Evolutionary conservation across 305 asterid species (phyloP), one percentile per base, ranked within the genome.

Genomic region (Striga hermonthica): DNA sequence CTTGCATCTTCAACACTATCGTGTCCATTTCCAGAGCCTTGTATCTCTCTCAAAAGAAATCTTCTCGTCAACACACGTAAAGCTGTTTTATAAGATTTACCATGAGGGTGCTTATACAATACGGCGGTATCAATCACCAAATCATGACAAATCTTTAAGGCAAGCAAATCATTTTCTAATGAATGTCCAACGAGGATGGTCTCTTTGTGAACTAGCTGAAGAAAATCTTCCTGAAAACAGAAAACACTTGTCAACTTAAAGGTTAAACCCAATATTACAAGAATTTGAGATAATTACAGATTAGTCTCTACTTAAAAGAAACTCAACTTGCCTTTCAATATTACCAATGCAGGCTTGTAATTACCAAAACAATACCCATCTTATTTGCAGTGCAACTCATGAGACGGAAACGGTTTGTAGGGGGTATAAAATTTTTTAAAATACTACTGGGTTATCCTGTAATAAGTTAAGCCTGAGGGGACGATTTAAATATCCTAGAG

Each of bases 1-100:
- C 89, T 83, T 59, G 99, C 99, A 79, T 93, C 99, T 79, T 93
- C 97, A 36, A 79, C 76, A 54, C 97, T 90, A 73, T 93, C 99
- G 47, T 90, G 99, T 48, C 99, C 99, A 56, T 84, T 88, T 73
- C 76, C 92, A 11, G 99, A 88, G 75, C 80, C 86, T 72, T 90
- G 99, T 71, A 93, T 93, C 80, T 78, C 95, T 78, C 87, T 83
- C 65, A 79, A 79, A 60, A 88, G 97, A 72, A 86, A 88, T 77
- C 57, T 88, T 74, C 89, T 77, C 57, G 92, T 76, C 63, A 93
- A 79, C 50, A 93, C 92, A 47, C 97, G 97, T 53, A 93, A 75
- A 70, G 99, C 99, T 43, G 95, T 81, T 80, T 93, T 93, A 76
- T 83, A 84, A 43, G 94, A 84, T 35, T 81, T 76, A 4, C 96